phyloP scores from a whole-genome alignment of 768 basidiomycete genomes.

The Lentinula edodes region DNA sequence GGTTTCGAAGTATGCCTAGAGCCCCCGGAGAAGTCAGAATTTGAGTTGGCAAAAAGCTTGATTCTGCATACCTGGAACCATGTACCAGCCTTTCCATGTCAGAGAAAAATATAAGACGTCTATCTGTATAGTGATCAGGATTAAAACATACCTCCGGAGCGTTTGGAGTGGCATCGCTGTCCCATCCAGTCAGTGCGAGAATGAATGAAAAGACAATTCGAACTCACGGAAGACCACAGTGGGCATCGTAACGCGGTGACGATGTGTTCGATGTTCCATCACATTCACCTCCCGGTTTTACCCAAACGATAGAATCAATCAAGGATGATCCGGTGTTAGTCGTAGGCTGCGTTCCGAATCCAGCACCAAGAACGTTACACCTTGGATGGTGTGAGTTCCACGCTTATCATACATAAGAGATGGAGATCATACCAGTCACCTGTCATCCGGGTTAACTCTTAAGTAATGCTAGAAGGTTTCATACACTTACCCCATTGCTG shows the following conservation, averaged over 20 bases:
- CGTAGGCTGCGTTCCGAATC: constrained; percentile 58
- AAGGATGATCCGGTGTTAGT: constrained; percentile 45
- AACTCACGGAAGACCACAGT: constrained; percentile 43
- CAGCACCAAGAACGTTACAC: constrained; percentile 62
- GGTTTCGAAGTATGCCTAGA: constrained; percentile 48
- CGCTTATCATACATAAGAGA: neutral
- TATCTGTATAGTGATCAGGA: neutral
- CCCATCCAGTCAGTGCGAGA: constrained; percentile 4
- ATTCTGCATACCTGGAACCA: constrained; percentile 49
- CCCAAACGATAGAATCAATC: constrained; percentile 61
- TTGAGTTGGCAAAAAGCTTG: neutral
- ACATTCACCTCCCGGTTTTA: constrained; percentile 65
- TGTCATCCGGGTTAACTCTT: neutral
- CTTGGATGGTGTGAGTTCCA: constrained; percentile 3
- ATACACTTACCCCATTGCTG: constrained; percentile 38
- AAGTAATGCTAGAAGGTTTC: neutral
- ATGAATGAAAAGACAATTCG: neutral
- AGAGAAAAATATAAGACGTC: neutral
- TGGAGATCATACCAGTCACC: constrained; percentile 34
- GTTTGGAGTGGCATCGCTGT: constrained; percentile 46
- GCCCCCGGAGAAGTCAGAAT: neutral
- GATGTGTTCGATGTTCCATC: constrained; percentile 57
- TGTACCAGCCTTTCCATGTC: constrained; percentile 34
- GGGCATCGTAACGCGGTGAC: constrained; percentile 45
- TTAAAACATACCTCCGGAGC: constrained; percentile 37